Evolutionary conservation across 768 basidiomycete genomes (phyloP).

Genomic region (Phylloporus rhodoxanthus): DNA sequence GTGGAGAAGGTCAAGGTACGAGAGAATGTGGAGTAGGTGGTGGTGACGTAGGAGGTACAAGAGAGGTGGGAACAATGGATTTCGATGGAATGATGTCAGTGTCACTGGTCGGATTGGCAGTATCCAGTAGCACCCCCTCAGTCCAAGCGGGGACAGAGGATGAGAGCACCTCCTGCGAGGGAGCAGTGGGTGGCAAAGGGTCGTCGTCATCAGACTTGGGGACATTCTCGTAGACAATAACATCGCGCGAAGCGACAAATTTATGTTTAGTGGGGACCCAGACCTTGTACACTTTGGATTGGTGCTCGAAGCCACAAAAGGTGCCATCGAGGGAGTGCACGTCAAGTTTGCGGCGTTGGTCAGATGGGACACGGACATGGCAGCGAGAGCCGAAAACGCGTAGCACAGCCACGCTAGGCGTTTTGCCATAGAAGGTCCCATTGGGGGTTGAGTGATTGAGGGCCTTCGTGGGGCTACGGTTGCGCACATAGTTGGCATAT

Average conservation of each 20-base stretch:
- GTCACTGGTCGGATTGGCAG: not conserved
- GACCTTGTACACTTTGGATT: constrained; percentile 9
- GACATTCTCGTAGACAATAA: too few relatives aligned
- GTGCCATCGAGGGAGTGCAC: constrained; percentile 5
- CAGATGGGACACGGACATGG: constrained; percentile 1
- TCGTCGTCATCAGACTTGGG: not conserved
- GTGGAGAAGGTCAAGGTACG: too few relatives aligned
- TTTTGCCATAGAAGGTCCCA: constrained; percentile 17
- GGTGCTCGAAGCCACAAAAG: not conserved
- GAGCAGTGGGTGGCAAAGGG: not conserved
- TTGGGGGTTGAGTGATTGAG: constrained; percentile 16
- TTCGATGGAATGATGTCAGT: too few relatives aligned
- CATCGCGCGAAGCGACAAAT: constrained; percentile 1
- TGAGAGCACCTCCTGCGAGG: not conserved
- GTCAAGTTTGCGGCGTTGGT: constrained; percentile 1
- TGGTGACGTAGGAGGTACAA: not conserved
- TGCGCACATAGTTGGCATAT: constrained; percentile 3
- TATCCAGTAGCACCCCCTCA: not conserved
- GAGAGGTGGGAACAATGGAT: too few relatives aligned
- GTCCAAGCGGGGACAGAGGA: not conserved
- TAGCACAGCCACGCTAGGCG: constrained; percentile 20
- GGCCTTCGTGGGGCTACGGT: constrained; percentile 2
- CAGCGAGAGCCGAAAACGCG: constrained; percentile 19
- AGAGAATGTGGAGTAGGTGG: not conserved
- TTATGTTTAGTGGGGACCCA: not conserved